Conservation (phyloP, 805 yeast genomes). For the Candida odintsovae region DNA sequence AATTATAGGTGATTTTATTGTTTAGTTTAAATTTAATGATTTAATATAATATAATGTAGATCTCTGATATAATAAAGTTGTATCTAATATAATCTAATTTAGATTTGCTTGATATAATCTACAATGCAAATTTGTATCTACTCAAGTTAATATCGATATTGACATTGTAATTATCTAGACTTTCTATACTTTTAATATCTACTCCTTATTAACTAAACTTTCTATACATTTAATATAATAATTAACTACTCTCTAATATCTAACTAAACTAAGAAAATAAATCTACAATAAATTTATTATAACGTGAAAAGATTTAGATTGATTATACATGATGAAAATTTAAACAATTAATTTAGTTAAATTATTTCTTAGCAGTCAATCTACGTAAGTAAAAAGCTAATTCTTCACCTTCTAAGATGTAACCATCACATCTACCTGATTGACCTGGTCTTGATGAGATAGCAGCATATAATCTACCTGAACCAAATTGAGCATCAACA, state of each 20-base stretch:
- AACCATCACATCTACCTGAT: conserved; percentile 99
- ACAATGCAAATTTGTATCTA: too few relatives aligned
- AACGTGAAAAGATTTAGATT: conserved; percentile 23
- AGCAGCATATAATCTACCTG: conserved; percentile 98
- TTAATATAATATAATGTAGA: too few relatives aligned
- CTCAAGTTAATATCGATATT: too few relatives aligned
- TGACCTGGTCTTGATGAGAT: conserved; percentile 99
- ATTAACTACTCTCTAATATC: too few relatives aligned
- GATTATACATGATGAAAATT: conserved; percentile 22
- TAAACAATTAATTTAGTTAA: conserved; percentile 10
- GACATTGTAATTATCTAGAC: too few relatives aligned
- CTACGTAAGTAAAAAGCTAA: conserved; percentile 99
- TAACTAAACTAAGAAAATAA: too few relatives aligned
- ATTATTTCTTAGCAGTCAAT: conserved; percentile 97
- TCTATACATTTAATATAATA: too few relatives aligned
- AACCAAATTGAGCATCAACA: conserved; percentile 93
- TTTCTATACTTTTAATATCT: too few relatives aligned
- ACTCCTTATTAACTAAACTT: too few relatives aligned
- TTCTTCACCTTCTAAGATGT: conserved; percentile 99
- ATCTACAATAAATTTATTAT: too few relatives aligned
- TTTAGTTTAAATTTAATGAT: neutral
- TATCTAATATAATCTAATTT: neutral
- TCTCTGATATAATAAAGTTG: neutral
- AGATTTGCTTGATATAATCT: too few relatives aligned
- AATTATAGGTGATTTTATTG: neutral